Evolutionary conservation across 208 protist species (phyloP).

Genomic region (Naegleria gruberi): DNA sequence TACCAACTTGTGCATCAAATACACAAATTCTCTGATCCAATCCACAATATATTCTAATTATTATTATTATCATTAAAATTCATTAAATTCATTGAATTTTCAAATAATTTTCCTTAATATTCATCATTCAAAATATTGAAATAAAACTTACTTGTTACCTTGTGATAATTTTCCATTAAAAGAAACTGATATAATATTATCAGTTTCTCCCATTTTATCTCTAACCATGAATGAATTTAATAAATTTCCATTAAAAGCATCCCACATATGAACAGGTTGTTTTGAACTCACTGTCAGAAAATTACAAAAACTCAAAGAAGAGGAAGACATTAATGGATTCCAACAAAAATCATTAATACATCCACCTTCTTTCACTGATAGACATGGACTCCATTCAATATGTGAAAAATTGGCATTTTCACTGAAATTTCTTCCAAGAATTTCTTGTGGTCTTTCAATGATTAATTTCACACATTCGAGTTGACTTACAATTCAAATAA

Average conservation of each 20-base stretch:
- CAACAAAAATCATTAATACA: constrained; percentile 23
- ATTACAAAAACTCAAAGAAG: background rate
- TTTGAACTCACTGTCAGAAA: background rate
- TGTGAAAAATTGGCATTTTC: background rate
- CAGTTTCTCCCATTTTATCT: background rate
- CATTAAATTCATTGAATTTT: too few species aligned
- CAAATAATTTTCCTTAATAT: too few species aligned
- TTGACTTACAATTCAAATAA: constrained; percentile 17
- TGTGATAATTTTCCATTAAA: background rate
- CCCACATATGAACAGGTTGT: background rate
- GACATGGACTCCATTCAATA: background rate
- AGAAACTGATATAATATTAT: background rate
- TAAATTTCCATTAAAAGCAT: constrained; percentile 10
- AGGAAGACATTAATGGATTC: constrained; percentile 12
- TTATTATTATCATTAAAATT: too few species aligned
- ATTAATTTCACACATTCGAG: background rate
- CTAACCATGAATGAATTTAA: background rate
- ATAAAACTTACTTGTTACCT: background rate
- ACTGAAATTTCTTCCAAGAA: background rate
- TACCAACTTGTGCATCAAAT: background rate
- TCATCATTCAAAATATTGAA: too few species aligned
- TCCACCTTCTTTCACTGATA: background rate
- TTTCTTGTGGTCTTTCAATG: background rate
- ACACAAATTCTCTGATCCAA: background rate
- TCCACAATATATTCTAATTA: constrained; percentile 21